Percentiles rank a stretch among this genome's conserved stretches.
These are phyloP conservation scores for Phytophthora pseudosyringae DNA, from an alignment of 352 stramenopile genomes.

Conservation along the genomic window DNA sequence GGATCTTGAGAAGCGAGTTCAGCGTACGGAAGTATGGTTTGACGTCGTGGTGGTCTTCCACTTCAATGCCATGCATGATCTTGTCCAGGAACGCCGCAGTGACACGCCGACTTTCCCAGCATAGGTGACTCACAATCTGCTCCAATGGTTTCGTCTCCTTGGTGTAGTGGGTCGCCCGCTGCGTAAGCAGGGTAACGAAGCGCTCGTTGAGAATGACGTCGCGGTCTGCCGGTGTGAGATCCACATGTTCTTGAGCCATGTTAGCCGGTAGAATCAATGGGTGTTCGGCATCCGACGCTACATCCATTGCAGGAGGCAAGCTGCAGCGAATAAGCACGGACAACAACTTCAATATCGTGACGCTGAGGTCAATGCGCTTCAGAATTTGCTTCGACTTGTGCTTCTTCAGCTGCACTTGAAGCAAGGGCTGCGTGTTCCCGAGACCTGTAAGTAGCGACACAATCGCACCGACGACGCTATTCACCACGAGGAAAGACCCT, in stretches of 20 bases:
- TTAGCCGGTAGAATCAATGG: slow-evolving; percentile 54
- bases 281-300: slow-evolving; percentile 34
- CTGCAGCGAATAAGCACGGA: slow-evolving; percentile 77
- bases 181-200: slow-evolving; percentile 78
- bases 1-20: slow-evolving; percentile 80
- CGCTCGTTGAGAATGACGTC: slow-evolving; percentile 77
- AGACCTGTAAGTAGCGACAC: slow-evolving; percentile 71
- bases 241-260: slow-evolving; percentile 76
- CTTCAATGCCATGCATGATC: slow-evolving; percentile 79
- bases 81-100: slow-evolving; percentile 64
- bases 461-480: slow-evolving; percentile 82
- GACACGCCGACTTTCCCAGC: slow-evolving; percentile 74
- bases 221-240: slow-evolving; percentile 62
- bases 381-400: slow-evolving; percentile 76
- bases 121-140: slow-evolving; percentile 80
- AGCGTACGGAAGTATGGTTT: slow-evolving; percentile 91
- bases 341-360: slow-evolving; percentile 73
- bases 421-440: slow-evolving; percentile 59
- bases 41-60: slow-evolving; percentile 85
- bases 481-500: slow-evolving; percentile 82
- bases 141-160: slow-evolving; percentile 84
- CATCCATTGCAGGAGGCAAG: slow-evolving; percentile 76
- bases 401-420: slow-evolving; percentile 71
- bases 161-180: slow-evolving; percentile 75
- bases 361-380: slow-evolving; percentile 81